These are phyloP conservation scores for Saraca asoca DNA, from an alignment of 331 rosid species.

Conservation along the genomic window DNA sequence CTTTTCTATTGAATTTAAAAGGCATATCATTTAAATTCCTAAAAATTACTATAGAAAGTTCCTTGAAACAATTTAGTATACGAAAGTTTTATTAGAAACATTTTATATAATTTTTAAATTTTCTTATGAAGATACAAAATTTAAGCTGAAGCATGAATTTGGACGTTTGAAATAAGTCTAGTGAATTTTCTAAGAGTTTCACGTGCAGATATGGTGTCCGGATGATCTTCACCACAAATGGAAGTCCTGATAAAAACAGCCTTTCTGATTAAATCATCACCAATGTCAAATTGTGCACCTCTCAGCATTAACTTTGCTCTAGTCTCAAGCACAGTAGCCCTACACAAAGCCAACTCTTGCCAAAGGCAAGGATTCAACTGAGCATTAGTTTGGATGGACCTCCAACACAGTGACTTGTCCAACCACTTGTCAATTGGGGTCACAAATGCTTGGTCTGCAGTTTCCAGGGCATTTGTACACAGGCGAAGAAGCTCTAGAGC, in stretches of 20 bases:
- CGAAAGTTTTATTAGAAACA: conserved; percentile 47
- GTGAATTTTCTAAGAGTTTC: conserved; percentile 78
- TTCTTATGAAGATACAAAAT: conserved; percentile 47
- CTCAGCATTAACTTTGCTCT: conserved; percentile 86
- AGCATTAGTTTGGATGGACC: conserved; percentile 75
- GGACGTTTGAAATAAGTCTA: conserved; percentile 72
- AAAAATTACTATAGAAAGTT: conserved; percentile 31
- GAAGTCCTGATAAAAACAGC: conserved; percentile 79
- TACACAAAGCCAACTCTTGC: conserved; percentile 79
- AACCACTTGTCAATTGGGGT: conserved; percentile 82
- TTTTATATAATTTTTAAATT: conserved; percentile 47
- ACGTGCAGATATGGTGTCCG: conserved; percentile 73
- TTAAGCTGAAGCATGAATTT: conserved; percentile 66
- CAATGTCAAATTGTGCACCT: conserved; percentile 83
- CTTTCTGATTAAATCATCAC: conserved; percentile 80
- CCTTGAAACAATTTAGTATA: conserved; percentile 31
- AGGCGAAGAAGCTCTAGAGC: conserved; percentile 78
- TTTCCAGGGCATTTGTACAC: conserved; percentile 78
- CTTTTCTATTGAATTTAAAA: conserved; percentile 1
- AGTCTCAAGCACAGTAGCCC: conserved; percentile 84
- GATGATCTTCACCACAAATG: conserved; percentile 83
- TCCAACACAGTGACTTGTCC: conserved; percentile 80
- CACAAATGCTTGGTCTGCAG: conserved; percentile 80
- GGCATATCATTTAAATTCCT: conserved; percentile 30
- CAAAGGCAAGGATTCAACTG: conserved; percentile 86